Conservation (phyloP, 1,284 basidiomycete species). For the Fomitiporia mediterranea region DNA sequence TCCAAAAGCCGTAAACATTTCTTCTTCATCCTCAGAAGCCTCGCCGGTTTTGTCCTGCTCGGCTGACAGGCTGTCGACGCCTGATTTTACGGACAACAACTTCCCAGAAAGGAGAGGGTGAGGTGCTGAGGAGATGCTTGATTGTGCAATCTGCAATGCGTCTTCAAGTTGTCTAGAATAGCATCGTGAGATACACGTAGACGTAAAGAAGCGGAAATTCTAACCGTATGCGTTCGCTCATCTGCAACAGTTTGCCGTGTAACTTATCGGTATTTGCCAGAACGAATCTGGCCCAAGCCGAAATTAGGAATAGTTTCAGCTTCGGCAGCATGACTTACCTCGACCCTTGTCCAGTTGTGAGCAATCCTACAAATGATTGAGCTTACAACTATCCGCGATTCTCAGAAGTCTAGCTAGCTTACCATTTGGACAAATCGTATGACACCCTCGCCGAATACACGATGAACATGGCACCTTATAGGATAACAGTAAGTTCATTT, state of each 20-base stretch:
- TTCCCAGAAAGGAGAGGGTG: slow-evolving; percentile 18
- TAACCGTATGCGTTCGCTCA: slow-evolving; percentile 18
- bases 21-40: slow-evolving; percentile 5
- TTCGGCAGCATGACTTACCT: background rate
- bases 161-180: slow-evolving; percentile 17
- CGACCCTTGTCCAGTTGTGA: slow-evolving; percentile 16
- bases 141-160: slow-evolving; percentile 16
- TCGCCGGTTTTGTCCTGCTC: background rate
- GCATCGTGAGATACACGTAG: background rate
- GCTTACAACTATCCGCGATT: no score
- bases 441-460: slow-evolving; percentile 18
- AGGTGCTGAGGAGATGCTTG: slow-evolving; percentile 1
- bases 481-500: background rate
- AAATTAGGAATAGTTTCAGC: background rate
- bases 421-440: slow-evolving; percentile 19
- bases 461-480: slow-evolving; percentile 16
- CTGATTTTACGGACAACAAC: slow-evolving; percentile 12
- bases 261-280: slow-evolving; percentile 20
- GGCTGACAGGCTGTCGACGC: slow-evolving; percentile 1
- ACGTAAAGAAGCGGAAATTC: background rate
- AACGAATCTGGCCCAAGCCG: slow-evolving; percentile 11
- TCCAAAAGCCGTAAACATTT: slow-evolving; percentile 9
- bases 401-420: no score
- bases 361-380: slow-evolving; percentile 3
- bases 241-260: slow-evolving; percentile 16